phyloP scores from a whole-genome alignment of 768 basidiomycete species.

The Roridomyces roridus region DNA sequence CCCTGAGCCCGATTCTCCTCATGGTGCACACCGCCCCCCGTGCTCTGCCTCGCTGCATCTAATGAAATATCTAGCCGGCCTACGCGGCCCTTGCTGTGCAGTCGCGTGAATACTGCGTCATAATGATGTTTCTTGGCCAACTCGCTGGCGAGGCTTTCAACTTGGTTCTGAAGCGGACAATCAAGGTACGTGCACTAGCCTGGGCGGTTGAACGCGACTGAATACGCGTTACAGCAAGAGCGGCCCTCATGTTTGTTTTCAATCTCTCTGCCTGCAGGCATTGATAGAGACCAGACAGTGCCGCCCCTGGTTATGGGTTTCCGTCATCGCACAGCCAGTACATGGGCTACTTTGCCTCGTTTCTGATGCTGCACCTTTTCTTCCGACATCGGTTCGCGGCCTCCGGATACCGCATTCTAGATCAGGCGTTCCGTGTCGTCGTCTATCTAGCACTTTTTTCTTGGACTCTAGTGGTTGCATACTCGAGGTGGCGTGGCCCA shows the following conservation, averaged over 20 bases:
- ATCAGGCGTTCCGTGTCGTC: constrained; percentile 51
- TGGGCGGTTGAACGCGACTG: too few species aligned
- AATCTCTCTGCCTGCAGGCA: not conserved
- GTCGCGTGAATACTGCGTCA: constrained; percentile 79
- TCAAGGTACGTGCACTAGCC: constrained; percentile 44
- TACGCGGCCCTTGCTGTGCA: constrained; percentile 78
- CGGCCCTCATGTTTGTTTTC: constrained; percentile 64
- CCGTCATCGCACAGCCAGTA: constrained; percentile 91
- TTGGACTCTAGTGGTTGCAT: constrained; percentile 75
- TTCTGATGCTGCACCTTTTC: constrained; percentile 74
- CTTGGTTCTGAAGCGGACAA: constrained; percentile 65
- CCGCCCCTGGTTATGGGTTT: constrained; percentile 82
- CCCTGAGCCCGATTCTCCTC: constrained; percentile 72
- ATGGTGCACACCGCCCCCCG: constrained; percentile 53
- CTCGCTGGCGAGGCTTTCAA: constrained; percentile 74
- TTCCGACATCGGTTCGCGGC: constrained; percentile 70
- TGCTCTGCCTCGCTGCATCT: constrained; percentile 6
- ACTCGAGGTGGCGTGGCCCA: constrained; percentile 66
- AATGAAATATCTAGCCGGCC: constrained; percentile 57
- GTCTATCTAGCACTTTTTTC: constrained; percentile 56
- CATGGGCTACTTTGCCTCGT: constrained; percentile 87
- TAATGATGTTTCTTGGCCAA: constrained; percentile 87
- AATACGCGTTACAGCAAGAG: constrained; percentile 43
- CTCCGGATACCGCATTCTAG: constrained; percentile 56
- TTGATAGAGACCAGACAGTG: constrained; percentile 45